These are phyloP conservation scores for Punica granatum DNA, from an alignment of 345 rosid species.

Conservation along the genomic window DNA sequence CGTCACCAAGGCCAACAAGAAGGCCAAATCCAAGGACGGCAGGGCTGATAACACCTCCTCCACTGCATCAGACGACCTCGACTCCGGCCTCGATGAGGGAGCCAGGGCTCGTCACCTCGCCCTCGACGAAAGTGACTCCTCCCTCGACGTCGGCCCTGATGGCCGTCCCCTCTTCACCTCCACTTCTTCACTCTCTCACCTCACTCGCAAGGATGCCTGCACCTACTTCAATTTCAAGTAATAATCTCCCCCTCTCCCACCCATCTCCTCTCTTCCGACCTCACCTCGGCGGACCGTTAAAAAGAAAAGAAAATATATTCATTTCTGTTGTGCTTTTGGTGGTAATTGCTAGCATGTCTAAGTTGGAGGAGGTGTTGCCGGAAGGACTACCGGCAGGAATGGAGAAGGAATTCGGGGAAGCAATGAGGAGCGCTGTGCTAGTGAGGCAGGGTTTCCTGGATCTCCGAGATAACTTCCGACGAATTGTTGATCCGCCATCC, in stretches of 20 bases:
- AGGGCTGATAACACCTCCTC: slow-evolving; percentile 34
- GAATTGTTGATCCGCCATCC: slow-evolving; percentile 76
- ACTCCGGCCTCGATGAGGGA: slow-evolving; percentile 29
- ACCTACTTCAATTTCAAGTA: slow-evolving; percentile 75
- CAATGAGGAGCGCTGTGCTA: slow-evolving; percentile 66
- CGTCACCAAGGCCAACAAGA: slow-evolving; percentile 31
- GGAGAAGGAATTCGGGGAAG: slow-evolving; percentile 69
- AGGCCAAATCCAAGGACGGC: slow-evolving; percentile 17
- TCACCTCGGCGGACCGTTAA: too few relatives aligned
- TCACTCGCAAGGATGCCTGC: slow-evolving; percentile 49
- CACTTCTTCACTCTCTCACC: slow-evolving; percentile 49
- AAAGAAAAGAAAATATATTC: too few relatives aligned
- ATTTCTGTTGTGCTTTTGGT: background rate
- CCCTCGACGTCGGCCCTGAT: slow-evolving; percentile 62
- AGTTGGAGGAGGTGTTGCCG: slow-evolving; percentile 47
- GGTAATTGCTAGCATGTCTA: slow-evolving; percentile 30
- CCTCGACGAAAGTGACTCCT: slow-evolving; percentile 56
- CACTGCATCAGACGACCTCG: slow-evolving; percentile 24
- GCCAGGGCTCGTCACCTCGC: slow-evolving; percentile 51
- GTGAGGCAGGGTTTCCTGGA: slow-evolving; percentile 75
- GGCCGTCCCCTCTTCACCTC: slow-evolving; percentile 73
- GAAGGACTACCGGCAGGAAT: slow-evolving; percentile 82
- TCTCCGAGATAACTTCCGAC: slow-evolving; percentile 85
- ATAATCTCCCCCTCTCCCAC: background rate
- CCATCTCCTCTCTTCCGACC: background rate